phyloP scores from a whole-genome alignment of 768 basidiomycete species.

The Tremella fuciformis region DNA sequence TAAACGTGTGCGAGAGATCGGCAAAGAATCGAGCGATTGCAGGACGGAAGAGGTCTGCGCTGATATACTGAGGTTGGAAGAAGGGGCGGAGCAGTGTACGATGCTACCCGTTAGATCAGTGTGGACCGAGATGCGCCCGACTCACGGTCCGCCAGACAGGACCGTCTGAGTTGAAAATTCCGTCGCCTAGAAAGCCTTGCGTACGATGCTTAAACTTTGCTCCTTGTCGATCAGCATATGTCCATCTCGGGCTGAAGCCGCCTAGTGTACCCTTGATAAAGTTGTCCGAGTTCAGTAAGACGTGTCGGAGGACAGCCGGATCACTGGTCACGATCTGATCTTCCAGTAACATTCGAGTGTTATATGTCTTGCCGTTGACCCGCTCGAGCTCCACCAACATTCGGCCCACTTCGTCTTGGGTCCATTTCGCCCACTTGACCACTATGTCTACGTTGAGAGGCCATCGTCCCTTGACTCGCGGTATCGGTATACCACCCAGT shows the following conservation, averaged over 20 bases:
- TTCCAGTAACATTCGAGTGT: constrained; percentile 46
- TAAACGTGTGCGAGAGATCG: constrained; percentile 8
- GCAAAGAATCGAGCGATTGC: constrained; percentile 23
- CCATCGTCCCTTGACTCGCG: constrained; percentile 34
- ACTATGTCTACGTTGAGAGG: constrained; percentile 45
- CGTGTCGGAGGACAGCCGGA: constrained; percentile 38
- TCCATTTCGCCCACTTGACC: constrained; percentile 38
- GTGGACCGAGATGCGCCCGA: not conserved
- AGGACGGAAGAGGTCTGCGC: constrained; percentile 29
- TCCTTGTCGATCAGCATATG: not conserved
- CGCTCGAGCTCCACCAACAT: constrained; percentile 39
- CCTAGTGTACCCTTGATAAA: constrained; percentile 41
- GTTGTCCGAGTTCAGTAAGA: constrained; percentile 34
- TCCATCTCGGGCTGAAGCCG: too few species aligned
- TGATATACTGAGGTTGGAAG: constrained; percentile 39
- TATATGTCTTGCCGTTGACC: constrained; percentile 38
- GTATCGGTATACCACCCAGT: constrained; percentile 25
- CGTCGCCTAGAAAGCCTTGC: constrained; percentile 45
- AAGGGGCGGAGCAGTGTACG: constrained; percentile 45
- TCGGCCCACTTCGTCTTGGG: constrained; percentile 44
- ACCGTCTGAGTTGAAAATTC: constrained; percentile 51
- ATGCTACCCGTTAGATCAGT: constrained; percentile 28
- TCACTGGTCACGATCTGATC: constrained; percentile 44
- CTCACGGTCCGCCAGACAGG: constrained; percentile 9
- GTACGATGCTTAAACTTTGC: constrained; percentile 37